Evolutionary conservation across 495 filamentous ascomycete species (phyloP), one percentile per base, ranked within the genome.

Genomic region (Talaromyces borbonicus): DNA sequence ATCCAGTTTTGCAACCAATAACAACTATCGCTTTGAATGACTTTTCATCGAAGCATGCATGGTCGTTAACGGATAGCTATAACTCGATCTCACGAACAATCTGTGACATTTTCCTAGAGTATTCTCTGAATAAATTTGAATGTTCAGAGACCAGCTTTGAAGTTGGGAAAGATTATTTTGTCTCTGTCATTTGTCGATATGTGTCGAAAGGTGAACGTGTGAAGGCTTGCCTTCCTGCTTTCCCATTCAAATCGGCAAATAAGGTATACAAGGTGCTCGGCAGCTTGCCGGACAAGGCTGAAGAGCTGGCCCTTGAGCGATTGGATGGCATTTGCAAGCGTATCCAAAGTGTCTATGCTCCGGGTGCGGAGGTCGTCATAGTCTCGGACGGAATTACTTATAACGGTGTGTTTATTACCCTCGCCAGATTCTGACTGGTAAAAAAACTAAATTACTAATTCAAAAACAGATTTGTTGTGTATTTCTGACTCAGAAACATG

Each of bases 201-300:
- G 39, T 42, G 12, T 42, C 39, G 8, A 5, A 9, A 27, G 39
- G 39, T n/a, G 12, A 12, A 12, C 51, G 38, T 1, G 50, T 64
- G 2, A 38, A 61, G 8, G 30, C 63, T 46, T 71, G 69, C 33
- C 62, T 77, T 2, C 73, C 73, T 27, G 72, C 69, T 3, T 77
- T 77, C 46, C 73, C 72, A 0, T 75, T 73, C 60, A 77, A 77
- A 52, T 75, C 70, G 1, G 62, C 72, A 6, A 71, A 75, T 43
- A 58, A 56, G 4, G 51, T 52, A 22, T 56, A 58, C 15, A 74
- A 75, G 25, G 72, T 73, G 0, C 55, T 75, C 4, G 73, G 73
- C 5, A 52, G 49, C 12, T 53, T 72, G 20, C 73, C 73, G 3
- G 73, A 77, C 43, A 72, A 63, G 32, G 71, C 67, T 8, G 73